Percentiles rank a stretch among this genome's conserved stretches.
Conservation (phyloP, 495 filamentous ascomycete species). For the Thozetella sp. region DNA sequence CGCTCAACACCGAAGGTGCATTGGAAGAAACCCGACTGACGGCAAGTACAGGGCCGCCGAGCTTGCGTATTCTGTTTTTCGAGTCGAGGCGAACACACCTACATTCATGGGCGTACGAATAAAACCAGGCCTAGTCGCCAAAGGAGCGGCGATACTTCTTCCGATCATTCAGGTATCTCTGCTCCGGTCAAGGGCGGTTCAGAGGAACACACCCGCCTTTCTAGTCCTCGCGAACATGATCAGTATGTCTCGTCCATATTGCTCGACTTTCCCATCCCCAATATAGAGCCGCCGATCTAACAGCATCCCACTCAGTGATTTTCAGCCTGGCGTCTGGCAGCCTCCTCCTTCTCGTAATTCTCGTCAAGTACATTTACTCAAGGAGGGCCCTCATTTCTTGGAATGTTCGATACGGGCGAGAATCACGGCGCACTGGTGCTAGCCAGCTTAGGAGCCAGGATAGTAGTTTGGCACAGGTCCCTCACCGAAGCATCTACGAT, state of each 20-base stretch:
- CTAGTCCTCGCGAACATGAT: constrained; percentile 39
- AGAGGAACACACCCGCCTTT: constrained; percentile 26
- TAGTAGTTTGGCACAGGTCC: background rate
- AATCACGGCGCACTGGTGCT: constrained; percentile 12
- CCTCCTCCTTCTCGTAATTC: constrained; percentile 38
- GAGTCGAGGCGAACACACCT: constrained; percentile 17
- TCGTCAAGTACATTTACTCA: constrained; percentile 47
- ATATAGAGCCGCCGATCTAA: background rate
- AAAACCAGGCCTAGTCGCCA: constrained; percentile 30
- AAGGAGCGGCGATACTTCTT: constrained; percentile 30
- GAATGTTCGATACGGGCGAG: constrained; percentile 33
- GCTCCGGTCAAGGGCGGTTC: constrained; percentile 26
- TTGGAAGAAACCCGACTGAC: background rate
- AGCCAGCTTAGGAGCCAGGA: constrained; percentile 3
- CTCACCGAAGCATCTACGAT: constrained; percentile 42
- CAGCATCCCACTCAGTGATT: constrained; percentile 31
- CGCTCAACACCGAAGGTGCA: background rate
- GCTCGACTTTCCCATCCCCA: background rate
- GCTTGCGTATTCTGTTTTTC: constrained; percentile 37
- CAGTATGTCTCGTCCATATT: constrained; percentile 27
- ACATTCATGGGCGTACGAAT: constrained; percentile 17
- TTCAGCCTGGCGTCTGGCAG: constrained; percentile 37
- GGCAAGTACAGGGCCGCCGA: constrained; percentile 33
- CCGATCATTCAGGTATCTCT: constrained; percentile 37
- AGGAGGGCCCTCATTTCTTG: constrained; percentile 34